Conservation (phyloP, 129 eudicot genomes). For the Lactuca saligna region DNA sequence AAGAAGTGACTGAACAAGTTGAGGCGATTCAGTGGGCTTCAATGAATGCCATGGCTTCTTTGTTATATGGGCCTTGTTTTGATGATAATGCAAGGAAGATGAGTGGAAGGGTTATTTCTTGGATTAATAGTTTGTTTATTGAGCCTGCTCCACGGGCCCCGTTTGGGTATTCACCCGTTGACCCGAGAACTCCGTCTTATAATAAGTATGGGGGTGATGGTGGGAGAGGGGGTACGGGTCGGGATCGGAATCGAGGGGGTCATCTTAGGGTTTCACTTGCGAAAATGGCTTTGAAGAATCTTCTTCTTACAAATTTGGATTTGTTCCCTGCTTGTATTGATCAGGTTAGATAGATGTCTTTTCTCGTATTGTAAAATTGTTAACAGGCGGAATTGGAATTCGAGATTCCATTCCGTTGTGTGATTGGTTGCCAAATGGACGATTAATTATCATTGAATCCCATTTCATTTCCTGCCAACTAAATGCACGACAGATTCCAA, state of each 20-base stretch:
- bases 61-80: conserved; percentile 96
- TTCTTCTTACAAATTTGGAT: conserved; percentile 94
- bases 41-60: conserved; percentile 98
- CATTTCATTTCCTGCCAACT: no score
- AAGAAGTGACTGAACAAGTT: conserved; percentile 86
- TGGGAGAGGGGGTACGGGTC: conserved; percentile 76
- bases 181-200: conserved; percentile 98
- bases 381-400: no score
- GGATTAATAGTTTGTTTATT: conserved; percentile 94
- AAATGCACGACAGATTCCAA: no score
- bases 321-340: conserved; percentile 99
- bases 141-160: conserved; percentile 97
- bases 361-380: neutral
- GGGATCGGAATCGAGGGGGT: conserved; percentile 92
- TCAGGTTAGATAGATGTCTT: conserved; percentile 57
- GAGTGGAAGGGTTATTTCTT: conserved; percentile 96
- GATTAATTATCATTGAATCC: no score
- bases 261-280: conserved; percentile 92
- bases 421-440: no score
- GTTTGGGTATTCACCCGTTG: conserved; percentile 96
- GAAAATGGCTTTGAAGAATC: conserved; percentile 90
- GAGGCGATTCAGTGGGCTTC: conserved; percentile 99
- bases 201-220: conserved; percentile 75
- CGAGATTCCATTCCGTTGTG: no score
- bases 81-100: conserved; percentile 98